Percentiles rank a stretch among this genome's conserved stretches.
Conservation (phyloP, 306 rosid genomes). For the Urtica urens region DNA sequence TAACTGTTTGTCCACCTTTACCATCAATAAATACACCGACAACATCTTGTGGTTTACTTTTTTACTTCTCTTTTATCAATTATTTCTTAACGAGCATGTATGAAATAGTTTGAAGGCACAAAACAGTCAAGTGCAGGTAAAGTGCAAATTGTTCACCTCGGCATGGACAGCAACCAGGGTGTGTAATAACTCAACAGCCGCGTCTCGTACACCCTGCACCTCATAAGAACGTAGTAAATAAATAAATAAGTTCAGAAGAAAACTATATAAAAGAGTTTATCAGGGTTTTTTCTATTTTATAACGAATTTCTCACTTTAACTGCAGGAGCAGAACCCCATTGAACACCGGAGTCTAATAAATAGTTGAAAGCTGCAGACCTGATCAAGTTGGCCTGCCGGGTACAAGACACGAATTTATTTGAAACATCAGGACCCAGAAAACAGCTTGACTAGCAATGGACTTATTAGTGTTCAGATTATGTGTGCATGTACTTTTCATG, state of each 20-base stretch:
- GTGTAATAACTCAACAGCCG: conserved; percentile 90
- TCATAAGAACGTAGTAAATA: conserved; percentile 13
- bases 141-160: no score
- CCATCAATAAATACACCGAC: no score
- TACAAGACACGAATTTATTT: background rate
- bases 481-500: no score
- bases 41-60: no score
- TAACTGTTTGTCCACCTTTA: no score
- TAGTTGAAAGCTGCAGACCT: conserved; percentile 82
- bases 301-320: conserved; percentile 54
- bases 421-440: background rate
- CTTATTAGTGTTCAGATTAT: background rate
- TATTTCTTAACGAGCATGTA: no score
- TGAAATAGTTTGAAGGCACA: no score
- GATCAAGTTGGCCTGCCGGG: conserved; percentile 71
- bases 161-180: conserved; percentile 95
- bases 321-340: conserved; percentile 96
- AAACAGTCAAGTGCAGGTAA: no score
- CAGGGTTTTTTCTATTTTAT: background rate
- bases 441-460: background rate
- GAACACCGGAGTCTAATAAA: conserved; percentile 81
- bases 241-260: conserved; percentile 8
- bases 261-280: conserved; percentile 2
- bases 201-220: conserved; percentile 91
- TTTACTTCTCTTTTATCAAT: no score